Evolutionary conservation across 2,329 filamentous ascomycete species (phyloP).

Genomic region (Trematosphaeria pertusa): DNA sequence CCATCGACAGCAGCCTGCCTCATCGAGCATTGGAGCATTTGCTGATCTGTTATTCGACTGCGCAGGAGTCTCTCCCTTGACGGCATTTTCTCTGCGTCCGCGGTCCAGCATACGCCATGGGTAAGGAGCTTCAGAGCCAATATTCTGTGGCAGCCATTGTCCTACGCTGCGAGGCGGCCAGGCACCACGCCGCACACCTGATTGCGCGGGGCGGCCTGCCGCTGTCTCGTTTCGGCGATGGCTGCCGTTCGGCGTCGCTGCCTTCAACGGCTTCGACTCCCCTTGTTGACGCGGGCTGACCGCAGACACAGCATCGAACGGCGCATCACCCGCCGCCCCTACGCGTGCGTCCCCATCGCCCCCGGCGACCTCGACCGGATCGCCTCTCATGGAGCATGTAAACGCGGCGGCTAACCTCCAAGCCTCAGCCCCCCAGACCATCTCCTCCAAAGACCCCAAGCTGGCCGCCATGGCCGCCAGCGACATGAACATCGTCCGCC

Average conservation of each 20-base stretch:
- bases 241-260: conserved; percentile 10
- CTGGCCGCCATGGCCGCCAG: conserved; percentile 56
- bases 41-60: conserved; percentile 30
- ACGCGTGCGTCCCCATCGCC: conserved; percentile 57
- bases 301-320: conserved; percentile 52
- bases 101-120: conserved; percentile 44
- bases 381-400: conserved; percentile 65
- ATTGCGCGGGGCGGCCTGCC: conserved; percentile 8
- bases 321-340: conserved; percentile 51
- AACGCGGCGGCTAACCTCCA: conserved; percentile 61
- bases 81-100: conserved; percentile 36
- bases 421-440: conserved; percentile 56
- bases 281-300: conserved; percentile 35
- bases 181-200: conserved; percentile 10
- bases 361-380: conserved; percentile 57
- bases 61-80: conserved; percentile 45
- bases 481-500: conserved; percentile 90
- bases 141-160: conserved; percentile 16
- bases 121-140: conserved; percentile 36
- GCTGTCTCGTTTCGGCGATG: conserved; percentile 20
- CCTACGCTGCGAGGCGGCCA: conserved; percentile 15
- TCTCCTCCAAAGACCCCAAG: conserved; percentile 71
- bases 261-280: conserved; percentile 6
- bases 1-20: conserved; percentile 26
- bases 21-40: conserved; percentile 19